Conservation (phyloP, 2,329 filamentous ascomycete genomes). For the Pestalotiopsis sp. region DNA sequence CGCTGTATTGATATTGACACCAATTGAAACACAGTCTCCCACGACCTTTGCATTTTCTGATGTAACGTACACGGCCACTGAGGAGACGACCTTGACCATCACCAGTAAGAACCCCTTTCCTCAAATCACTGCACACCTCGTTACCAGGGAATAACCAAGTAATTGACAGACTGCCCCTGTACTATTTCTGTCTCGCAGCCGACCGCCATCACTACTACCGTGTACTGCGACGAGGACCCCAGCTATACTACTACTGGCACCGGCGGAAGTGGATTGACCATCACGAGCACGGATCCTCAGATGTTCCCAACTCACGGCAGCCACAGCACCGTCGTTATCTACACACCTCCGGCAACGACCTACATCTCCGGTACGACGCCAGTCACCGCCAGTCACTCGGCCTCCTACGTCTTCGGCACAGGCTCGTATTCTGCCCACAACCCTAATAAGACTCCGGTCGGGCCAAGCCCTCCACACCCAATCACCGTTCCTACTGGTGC, state of each 20-base stretch:
- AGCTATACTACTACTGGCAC: slow-evolving; percentile 16
- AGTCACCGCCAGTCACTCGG: slow-evolving; percentile 9
- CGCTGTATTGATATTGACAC: background rate
- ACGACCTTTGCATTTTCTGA: slow-evolving; percentile 43
- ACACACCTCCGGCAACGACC: slow-evolving; percentile 25
- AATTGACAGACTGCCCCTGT: slow-evolving; percentile 48
- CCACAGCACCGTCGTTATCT: slow-evolving; percentile 23
- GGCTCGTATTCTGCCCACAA: background rate
- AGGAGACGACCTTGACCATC: slow-evolving; percentile 46
- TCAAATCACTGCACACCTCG: background rate
- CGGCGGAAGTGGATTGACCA: background rate
- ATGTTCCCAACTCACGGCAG: slow-evolving; percentile 14
- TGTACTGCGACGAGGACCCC: slow-evolving; percentile 21
- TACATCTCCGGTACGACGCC: slow-evolving; percentile 22
- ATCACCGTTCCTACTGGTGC: slow-evolving; percentile 38
- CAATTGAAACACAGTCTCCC: slow-evolving; percentile 30
- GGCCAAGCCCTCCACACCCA: slow-evolving; percentile 27
- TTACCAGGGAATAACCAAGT: slow-evolving; percentile 26
- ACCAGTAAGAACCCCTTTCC: slow-evolving; percentile 37
- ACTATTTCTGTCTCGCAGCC: slow-evolving; percentile 40
- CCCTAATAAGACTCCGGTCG: slow-evolving; percentile 28
- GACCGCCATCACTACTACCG: slow-evolving; percentile 32
- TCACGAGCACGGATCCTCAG: background rate
- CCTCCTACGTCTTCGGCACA: slow-evolving; percentile 16
- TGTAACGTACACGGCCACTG: slow-evolving; percentile 47